phyloP scores from a whole-genome alignment of 768 basidiomycete genomes.

The Trametes coccinea region DNA sequence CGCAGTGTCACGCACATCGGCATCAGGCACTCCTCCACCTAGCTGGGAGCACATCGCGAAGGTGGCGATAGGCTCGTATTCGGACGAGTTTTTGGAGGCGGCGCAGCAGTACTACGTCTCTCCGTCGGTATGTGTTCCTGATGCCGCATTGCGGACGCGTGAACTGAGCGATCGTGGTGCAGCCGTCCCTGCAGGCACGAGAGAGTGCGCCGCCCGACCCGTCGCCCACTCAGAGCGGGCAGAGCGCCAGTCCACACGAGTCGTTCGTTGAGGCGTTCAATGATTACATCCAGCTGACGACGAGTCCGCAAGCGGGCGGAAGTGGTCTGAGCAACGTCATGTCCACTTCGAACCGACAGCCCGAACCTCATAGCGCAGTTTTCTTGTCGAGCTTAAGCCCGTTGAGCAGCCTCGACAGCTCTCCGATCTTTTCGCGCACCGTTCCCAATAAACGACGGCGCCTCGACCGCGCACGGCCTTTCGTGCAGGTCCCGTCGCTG shows the following conservation, averaged over 20 bases:
- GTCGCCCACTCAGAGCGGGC: too few species aligned
- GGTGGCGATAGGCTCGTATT: not conserved
- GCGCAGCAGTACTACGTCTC: conserved; percentile 8
- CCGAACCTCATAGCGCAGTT: not conserved
- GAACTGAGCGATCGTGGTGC: not conserved
- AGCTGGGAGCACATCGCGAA: not conserved
- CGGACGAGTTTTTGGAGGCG: conserved; percentile 4
- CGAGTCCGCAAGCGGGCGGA: too few species aligned
- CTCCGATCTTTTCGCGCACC: not conserved
- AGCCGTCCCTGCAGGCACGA: not conserved
- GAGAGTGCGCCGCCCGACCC: not conserved
- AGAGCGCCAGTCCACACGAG: too few species aligned
- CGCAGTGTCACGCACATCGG: not conserved
- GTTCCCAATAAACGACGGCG: conserved; percentile 1
- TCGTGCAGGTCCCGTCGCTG: conserved; percentile 5
- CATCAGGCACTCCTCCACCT: not conserved
- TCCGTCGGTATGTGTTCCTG: not conserved
- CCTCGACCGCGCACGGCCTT: not conserved
- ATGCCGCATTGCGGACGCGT: not conserved
- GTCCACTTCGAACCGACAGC: too few species aligned
- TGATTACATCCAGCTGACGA: not conserved
- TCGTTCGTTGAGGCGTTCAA: not conserved
- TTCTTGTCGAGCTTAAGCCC: not conserved
- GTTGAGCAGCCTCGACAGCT: not conserved
- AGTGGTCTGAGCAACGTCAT: not conserved